phyloP scores from a whole-genome alignment of 2,329 filamentous ascomycete genomes.

The Periconia sp. region DNA sequence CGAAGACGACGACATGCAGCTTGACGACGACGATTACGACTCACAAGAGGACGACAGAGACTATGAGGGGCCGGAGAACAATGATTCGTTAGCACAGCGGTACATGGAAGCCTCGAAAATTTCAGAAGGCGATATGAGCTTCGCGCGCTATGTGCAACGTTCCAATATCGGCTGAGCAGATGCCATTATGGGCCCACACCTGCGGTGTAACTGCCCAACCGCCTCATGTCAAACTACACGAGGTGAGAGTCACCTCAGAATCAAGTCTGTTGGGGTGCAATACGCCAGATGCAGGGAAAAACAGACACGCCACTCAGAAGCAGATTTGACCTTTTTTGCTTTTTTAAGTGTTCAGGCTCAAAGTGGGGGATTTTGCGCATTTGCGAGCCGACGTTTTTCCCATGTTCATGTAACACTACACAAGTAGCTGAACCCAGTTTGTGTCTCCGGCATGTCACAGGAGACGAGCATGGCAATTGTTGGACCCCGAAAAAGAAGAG shows the following conservation, averaged over 20 bases:
- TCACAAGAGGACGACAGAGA: conserved; percentile 53
- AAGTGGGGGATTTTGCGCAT: background rate
- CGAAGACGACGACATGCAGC: conserved; percentile 50
- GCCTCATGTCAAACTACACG: background rate
- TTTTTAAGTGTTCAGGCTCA: background rate
- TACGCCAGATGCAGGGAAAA: no score
- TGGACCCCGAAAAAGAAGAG: no score
- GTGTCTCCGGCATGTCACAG: no score
- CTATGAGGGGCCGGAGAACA: conserved; percentile 45
- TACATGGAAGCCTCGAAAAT: conserved; percentile 72
- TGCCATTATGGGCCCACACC: background rate
- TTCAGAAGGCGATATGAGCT: conserved; percentile 53
- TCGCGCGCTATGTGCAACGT: conserved; percentile 52
- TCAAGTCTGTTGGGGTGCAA: conserved; percentile 1
- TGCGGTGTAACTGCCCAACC: conserved; percentile 2
- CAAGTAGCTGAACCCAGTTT: no score
- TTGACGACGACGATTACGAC: conserved; percentile 59
- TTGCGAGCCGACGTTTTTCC: background rate
- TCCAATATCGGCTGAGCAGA: conserved; percentile 37
- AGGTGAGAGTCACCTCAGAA: background rate
- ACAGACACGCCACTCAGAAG: background rate
- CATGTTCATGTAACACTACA: no score
- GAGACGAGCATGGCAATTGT: no score
- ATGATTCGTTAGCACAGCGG: conserved; percentile 65
- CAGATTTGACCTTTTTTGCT: background rate